Conservation (phyloP, 257 asterid genomes). For the Gentiana macrophylla region DNA sequence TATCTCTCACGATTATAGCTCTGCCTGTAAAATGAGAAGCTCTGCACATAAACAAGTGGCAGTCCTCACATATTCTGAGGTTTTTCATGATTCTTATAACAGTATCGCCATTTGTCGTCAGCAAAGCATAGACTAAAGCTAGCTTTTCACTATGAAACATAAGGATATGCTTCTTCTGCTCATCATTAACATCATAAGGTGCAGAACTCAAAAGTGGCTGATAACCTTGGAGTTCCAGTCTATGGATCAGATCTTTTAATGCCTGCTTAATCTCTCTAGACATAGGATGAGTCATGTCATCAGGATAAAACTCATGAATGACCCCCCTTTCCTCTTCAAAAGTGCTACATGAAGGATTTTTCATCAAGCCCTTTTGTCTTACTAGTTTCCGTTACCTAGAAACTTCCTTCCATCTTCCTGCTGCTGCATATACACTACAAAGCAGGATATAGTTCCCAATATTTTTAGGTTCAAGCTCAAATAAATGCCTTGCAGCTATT, state of each 20-base stretch:
- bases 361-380: conserved; percentile 38
- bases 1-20: conserved; percentile 68
- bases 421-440: conserved; percentile 56
- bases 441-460: conserved; percentile 69
- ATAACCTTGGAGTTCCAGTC: conserved; percentile 40
- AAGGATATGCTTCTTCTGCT: conserved; percentile 49
- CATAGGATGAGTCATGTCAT: conserved; percentile 49
- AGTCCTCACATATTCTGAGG: conserved; percentile 78
- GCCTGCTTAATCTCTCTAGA: conserved; percentile 30
- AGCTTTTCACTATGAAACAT: conserved; percentile 70
- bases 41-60: conserved; percentile 59
- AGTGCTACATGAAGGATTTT: conserved; percentile 59
- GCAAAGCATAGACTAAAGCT: conserved; percentile 54
- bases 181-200: conserved; percentile 49
- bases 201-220: conserved; percentile 40
- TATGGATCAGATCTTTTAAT: conserved; percentile 24
- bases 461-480: conserved; percentile 56
- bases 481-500: conserved; percentile 47
- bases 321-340: conserved; percentile 67
- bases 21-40: conserved; percentile 46
- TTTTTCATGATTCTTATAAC: conserved; percentile 64
- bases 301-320: conserved; percentile 58
- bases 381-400: conserved; percentile 37
- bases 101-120: conserved; percentile 19
- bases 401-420: conserved; percentile 68